phyloP scores from a whole-genome alignment of 805 yeast genomes.

The Debaryomyces hansenii region DNA sequence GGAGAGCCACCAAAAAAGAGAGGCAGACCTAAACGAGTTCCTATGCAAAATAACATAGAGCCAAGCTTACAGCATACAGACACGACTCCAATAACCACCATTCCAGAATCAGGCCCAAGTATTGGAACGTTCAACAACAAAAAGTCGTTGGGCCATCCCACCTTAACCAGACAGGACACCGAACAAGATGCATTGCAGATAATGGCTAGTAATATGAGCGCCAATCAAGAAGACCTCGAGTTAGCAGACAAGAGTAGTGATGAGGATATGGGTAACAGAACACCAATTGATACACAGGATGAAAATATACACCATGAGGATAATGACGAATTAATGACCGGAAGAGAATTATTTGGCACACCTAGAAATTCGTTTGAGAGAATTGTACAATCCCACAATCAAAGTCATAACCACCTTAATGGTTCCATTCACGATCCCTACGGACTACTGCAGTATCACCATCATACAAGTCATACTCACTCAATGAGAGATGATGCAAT shows the following conservation, averaged over 20 bases:
- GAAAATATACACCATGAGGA: constrained; percentile 12
- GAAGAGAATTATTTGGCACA: constrained; percentile 43
- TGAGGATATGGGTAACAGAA: constrained; percentile 22
- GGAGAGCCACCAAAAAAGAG: constrained; percentile 35
- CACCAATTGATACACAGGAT: constrained; percentile 12
- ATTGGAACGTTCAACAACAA: constrained; percentile 28
- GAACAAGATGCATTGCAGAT: constrained; percentile 40
- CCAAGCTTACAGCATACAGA: constrained; percentile 32
- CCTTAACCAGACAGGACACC: constrained; percentile 36
- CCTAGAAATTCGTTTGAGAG: constrained; percentile 38
- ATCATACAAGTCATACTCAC: constrained; percentile 7
- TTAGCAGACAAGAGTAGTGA: constrained; percentile 30
- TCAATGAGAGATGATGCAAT: constrained; percentile 19
- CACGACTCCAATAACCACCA: constrained; percentile 31
- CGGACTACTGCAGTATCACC: constrained; percentile 43
- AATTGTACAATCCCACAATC: constrained; percentile 19
- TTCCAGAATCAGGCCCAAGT: constrained; percentile 23
- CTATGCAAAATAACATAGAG: constrained; percentile 14
- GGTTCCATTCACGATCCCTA: constrained; percentile 31
- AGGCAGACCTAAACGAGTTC: constrained; percentile 37
- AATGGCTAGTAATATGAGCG: constrained; percentile 31
- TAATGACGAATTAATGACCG: constrained; percentile 36
- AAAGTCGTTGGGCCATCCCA: constrained; percentile 13
- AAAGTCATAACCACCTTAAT: constrained; percentile 8
- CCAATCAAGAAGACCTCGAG: constrained; percentile 39